A percentile compares a stretch with the other conserved stretches of the same genome.
These are phyloP conservation scores for Boletus sp. DNA, from an alignment of 768 basidiomycete species.

Conservation along the genomic window DNA sequence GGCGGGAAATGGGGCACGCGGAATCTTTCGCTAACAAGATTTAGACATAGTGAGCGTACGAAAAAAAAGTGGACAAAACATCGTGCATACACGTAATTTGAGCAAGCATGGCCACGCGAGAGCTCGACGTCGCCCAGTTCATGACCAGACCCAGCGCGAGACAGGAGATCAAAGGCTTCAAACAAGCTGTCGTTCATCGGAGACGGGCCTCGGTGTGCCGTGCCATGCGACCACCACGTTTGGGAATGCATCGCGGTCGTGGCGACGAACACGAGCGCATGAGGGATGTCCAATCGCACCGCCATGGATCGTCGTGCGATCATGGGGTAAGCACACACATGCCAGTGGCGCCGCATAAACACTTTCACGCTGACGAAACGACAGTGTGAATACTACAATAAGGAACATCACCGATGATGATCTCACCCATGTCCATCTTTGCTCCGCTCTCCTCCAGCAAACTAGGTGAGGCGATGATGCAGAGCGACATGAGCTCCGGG, in stretches of 20 bases:
- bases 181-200: conserved; percentile 28
- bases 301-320: conserved; percentile 58
- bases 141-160: conserved; percentile 74
- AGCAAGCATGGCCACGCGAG: conserved; percentile 44
- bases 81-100: conserved; percentile 48
- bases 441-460: conserved; percentile 24
- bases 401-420: too few relatives aligned
- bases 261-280: conserved; percentile 47
- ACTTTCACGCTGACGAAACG: conserved; percentile 38
- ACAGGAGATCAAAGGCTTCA: conserved; percentile 63
- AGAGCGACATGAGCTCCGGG: conserved; percentile 51
- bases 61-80: not conserved
- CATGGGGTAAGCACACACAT: conserved; percentile 71
- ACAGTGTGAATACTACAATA: too few relatives aligned
- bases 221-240: conserved; percentile 18
- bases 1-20: conserved; percentile 45
- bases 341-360: conserved; percentile 53
- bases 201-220: conserved; percentile 1
- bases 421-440: conserved; percentile 19
- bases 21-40: conserved; percentile 47
- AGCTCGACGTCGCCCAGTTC: conserved; percentile 66
- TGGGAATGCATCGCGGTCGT: conserved; percentile 46
- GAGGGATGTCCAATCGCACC: conserved; percentile 51
- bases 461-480: conserved; percentile 48
- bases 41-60: not conserved